These are phyloP conservation scores for Eimeria falciformis DNA, from an alignment of 169 alveolate species.

Conservation along the genomic window DNA sequence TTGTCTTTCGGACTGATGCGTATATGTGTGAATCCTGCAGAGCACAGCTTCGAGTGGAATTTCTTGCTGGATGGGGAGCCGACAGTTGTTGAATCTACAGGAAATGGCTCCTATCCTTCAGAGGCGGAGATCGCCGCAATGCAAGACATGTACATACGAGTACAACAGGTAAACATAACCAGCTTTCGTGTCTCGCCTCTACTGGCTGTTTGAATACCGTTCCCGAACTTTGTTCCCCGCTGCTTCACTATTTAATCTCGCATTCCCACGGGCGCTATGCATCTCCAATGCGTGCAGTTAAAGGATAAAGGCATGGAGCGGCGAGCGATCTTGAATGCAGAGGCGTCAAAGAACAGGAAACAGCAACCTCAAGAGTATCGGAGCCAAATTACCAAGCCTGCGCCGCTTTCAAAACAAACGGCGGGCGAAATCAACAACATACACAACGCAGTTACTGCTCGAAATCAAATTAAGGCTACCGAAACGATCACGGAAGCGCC, in stretches of 20 bases:
- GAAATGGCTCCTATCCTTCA: slow-evolving; percentile 42
- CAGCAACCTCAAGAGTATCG: slow-evolving; percentile 65
- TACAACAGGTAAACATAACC: slow-evolving; percentile 66
- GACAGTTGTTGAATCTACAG: slow-evolving; percentile 58
- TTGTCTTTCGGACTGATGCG: background rate
- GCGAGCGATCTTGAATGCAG: slow-evolving; percentile 61
- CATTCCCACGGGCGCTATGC: background rate
- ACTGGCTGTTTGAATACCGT: background rate
- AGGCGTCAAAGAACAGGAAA: slow-evolving; percentile 63
- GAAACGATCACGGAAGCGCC: slow-evolving; percentile 64
- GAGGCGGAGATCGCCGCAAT: slow-evolving; percentile 78
- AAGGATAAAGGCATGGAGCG: slow-evolving; percentile 53
- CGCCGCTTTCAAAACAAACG: slow-evolving; percentile 70
- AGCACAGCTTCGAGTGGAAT: slow-evolving; percentile 75
- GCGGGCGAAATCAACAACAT: slow-evolving; percentile 75
- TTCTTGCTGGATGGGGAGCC: slow-evolving; percentile 68
- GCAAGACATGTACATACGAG: slow-evolving; percentile 76
- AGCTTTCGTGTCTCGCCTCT: too few species aligned
- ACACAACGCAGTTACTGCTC: slow-evolving; percentile 68
- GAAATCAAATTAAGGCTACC: slow-evolving; percentile 68
- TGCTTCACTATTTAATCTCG: background rate
- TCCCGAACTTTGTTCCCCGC: background rate
- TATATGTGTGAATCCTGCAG: slow-evolving; percentile 24
- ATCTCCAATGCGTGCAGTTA: slow-evolving; percentile 31
- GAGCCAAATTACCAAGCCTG: slow-evolving; percentile 48